Base-by-base conservation (phyloP, 441 rosid genomes). In the Flueggea neowawraea region DNA sequence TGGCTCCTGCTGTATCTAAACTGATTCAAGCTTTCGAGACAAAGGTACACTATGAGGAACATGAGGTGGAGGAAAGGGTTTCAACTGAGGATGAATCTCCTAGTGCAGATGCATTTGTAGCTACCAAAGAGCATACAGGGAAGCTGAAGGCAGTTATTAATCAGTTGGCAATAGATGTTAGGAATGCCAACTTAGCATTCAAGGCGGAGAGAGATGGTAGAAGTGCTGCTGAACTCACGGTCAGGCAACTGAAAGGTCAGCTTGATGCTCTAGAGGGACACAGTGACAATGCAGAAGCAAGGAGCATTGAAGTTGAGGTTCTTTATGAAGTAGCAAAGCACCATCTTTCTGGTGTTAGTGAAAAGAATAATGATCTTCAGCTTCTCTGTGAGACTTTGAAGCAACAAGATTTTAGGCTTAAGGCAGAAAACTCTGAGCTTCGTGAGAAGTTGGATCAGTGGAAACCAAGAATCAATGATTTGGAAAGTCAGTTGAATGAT, bases 21-120 rank as follows among this genome's bases (percentile, higher is more conserved):
- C 68, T 95, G 75, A 92, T 95, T 80, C 88, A 84, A 67, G 89
- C 97, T 60, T 93, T 93, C 48, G 99, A 93, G 84, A 79, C 87
- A 41, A 90, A 83, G 84, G 60, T 62, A 69, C 89, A 80, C 47
- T 54, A 47, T 54, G 91, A 86, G 60, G 96, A 92, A 60, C 75
- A 70, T 5, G 94, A 80, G 69, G 77, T 75, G 57, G 89, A 77
- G 73, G 85, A 75, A 33, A 64, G 60, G 56, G 66, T 64, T 62
- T 51, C 68, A 52, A 69, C 69, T 6, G 89, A 74, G 66, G 80
- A 77, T 67, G 78, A 52, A 62, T 73, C 79, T 49, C 65, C 73
- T 6, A 61, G 64, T 55, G 57, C 74, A 53, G 84, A 88, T 78
- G 73, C 60, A 47, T 83, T 70, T 73, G 64, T 62, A 16, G 79